Conservation (phyloP, 306 rosid species). For the Castanea crenata region DNA sequence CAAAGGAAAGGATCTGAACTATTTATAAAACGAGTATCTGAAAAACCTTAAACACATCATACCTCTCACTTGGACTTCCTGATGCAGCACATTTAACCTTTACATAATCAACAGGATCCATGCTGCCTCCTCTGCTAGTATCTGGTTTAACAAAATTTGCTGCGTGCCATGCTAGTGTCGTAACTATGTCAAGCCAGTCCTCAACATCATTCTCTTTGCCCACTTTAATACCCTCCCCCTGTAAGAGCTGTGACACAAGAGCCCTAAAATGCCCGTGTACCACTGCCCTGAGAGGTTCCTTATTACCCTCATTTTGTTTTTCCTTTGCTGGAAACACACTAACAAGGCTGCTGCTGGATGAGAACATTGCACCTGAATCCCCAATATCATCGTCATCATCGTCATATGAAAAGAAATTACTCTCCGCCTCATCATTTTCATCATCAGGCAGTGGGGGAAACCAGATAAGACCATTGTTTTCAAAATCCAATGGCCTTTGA, state of each 20-base stretch:
- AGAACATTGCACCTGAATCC: conserved; percentile 72
- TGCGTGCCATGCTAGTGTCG: conserved; percentile 85
- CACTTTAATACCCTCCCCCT: conserved; percentile 66
- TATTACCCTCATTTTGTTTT: conserved; percentile 65
- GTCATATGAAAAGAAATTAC: conserved; percentile 62
- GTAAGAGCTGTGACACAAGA: conserved; percentile 85
- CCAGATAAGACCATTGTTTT: conserved; percentile 79
- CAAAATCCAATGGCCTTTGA: conserved; percentile 82
- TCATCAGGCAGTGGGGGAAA: conserved; percentile 85
- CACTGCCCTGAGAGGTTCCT: conserved; percentile 77
- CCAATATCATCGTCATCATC: conserved; percentile 94
- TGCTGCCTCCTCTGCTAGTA: conserved; percentile 94
- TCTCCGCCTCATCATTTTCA: conserved; percentile 67
- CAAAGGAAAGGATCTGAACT: background rate
- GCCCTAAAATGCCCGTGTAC: conserved; percentile 92
- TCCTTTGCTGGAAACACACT: conserved; percentile 67
- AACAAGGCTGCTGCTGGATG: conserved; percentile 72
- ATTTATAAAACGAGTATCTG: background rate
- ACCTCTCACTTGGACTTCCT: conserved; percentile 89
- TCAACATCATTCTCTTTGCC: conserved; percentile 56
- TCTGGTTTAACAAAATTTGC: conserved; percentile 94
- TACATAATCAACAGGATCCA: conserved; percentile 95
- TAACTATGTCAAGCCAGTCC: conserved; percentile 85
- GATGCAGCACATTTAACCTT: conserved; percentile 89
- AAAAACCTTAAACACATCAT: conserved; percentile 20